Base-by-base conservation (phyloP, 2,329 filamentous ascomycete genomes). In the Hypomyces rosellus region DNA sequence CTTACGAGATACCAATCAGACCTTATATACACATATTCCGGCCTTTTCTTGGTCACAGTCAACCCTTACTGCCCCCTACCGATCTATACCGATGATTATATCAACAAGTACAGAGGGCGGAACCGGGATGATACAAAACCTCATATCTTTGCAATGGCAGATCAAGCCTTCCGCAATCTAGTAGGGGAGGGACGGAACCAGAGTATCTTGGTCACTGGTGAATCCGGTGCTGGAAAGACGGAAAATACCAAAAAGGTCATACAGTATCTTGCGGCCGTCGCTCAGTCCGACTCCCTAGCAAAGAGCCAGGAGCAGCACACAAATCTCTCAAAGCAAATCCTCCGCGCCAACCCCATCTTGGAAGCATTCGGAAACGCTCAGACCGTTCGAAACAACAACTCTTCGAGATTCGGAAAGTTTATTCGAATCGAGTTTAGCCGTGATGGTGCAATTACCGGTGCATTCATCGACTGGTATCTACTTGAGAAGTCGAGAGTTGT, bases 191-290 rank as follows among this genome's bases (percentile, higher is more conserved):
- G 91, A 38, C 79, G 90, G 57, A 97, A 99, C 61, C 93, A 99
- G 70, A 97, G 92, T 62, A 99, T 99, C 61, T 76, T 99, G 47
- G 95, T 99, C 18, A 99, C 93, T 3, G 93, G 93, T 69, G 93
- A 99, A 72, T 99, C 93, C 15, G 93, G 93, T 64, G 93, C 93
- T 34, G 93, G 93, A 60, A 99, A 99, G 73, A 99, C 93, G 0
- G 93, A 99, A 67, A 99, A 99, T 65, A 99, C 93, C 14, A 99
- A 99, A 66, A 99, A 99, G 68, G 93, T 99, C 59, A 99, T 99
- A 49, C 95, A 99, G 63, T 99, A 99, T 64, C 82, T 99, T 40
- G 93, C 93, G 13, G 90, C 93, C 1, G 93, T 99, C 42, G 93
- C 93, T 9, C 87, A 88, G 39, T 82, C 88, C 0, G 92, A 97